phyloP scores from a whole-genome alignment of 495 filamentous ascomycete genomes.

The Neurospora africana region DNA sequence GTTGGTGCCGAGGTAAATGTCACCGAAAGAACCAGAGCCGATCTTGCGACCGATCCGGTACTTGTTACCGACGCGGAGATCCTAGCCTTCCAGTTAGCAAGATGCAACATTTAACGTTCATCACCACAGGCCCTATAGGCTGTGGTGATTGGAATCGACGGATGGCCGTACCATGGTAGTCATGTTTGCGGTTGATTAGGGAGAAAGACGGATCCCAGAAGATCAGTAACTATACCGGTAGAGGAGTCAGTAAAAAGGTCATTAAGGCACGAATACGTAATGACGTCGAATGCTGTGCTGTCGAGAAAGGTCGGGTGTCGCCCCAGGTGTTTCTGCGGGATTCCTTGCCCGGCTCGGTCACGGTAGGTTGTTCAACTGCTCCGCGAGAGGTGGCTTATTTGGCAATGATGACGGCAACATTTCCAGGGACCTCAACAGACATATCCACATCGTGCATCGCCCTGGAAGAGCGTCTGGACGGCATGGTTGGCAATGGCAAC shows the following conservation, averaged over 20 bases:
- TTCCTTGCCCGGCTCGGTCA: not conserved
- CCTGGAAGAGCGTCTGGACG: not conserved
- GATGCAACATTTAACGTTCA: not conserved
- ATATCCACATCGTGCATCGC: not conserved
- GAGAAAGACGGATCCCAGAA: not conserved
- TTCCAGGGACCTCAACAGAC: not conserved
- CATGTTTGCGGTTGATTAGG: slow-evolving; percentile 22
- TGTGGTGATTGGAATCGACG: not conserved
- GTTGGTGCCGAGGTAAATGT: slow-evolving; percentile 99
- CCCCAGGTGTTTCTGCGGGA: not conserved
- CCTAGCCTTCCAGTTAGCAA: slow-evolving; percentile 39
- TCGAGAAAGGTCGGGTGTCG: not conserved
- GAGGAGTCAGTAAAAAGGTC: not conserved
- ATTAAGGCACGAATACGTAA: not conserved
- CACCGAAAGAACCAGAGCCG: slow-evolving; percentile 95
- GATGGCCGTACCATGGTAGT: slow-evolving; percentile 38
- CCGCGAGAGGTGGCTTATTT: not conserved
- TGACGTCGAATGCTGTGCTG: not conserved
- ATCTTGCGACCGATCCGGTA: slow-evolving; percentile 99
- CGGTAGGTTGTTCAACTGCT: not conserved
- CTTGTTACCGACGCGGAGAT: slow-evolving; percentile 99
- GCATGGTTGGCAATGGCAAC: not conserved
- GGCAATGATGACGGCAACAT: not conserved
- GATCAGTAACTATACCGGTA: not conserved
- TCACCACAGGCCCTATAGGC: no score